These are phyloP conservation scores for Chrysochromulina tobinii DNA, from an alignment of 78 protist genomes.

Conservation along the genomic window DNA sequence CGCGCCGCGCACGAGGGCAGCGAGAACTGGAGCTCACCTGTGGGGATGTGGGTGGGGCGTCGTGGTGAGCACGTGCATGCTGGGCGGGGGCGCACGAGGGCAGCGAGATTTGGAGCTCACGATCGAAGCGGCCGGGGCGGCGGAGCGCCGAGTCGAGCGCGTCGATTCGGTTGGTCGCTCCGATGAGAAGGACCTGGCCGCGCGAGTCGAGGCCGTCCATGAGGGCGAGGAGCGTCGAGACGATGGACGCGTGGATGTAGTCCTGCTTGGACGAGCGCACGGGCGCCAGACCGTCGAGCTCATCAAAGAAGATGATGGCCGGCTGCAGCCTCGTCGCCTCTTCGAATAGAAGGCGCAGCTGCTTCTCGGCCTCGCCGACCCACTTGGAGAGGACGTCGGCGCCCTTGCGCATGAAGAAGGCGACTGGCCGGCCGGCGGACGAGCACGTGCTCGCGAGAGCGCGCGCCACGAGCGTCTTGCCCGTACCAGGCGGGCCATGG, in stretches of 20 bases:
- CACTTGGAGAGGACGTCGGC: slow-evolving; percentile 66
- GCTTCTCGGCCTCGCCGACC: slow-evolving; percentile 73
- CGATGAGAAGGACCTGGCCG: not conserved
- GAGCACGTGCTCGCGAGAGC: slow-evolving; percentile 91
- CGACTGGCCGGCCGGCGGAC: slow-evolving; percentile 5
- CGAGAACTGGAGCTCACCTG: too few relatives aligned
- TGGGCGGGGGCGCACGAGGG: slow-evolving; percentile 5
- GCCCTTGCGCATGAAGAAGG: slow-evolving; percentile 79
- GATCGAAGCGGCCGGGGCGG: slow-evolving; percentile 94
- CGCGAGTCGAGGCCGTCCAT: slow-evolving; percentile 95
- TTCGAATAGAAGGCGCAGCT: slow-evolving; percentile 55
- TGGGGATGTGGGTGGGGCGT: too few relatives aligned
- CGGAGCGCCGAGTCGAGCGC: slow-evolving; percentile 92
- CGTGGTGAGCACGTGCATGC: too few relatives aligned
- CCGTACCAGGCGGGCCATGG: slow-evolving; percentile 78
- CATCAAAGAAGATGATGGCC: slow-evolving; percentile 85
- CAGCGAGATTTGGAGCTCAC: slow-evolving; percentile 92
- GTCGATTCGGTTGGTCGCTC: slow-evolving; percentile 82
- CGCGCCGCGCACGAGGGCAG: too few relatives aligned
- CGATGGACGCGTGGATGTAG: slow-evolving; percentile 39
- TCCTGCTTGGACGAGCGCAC: slow-evolving; percentile 66
- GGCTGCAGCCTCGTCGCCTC: slow-evolving; percentile 42
- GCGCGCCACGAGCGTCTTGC: slow-evolving; percentile 84
- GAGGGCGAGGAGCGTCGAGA: slow-evolving; percentile 97
- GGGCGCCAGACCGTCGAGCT: slow-evolving; percentile 95